Conservation (phyloP, 2,329 filamentous ascomycete species). For the Diplodia scrobiculata region DNA sequence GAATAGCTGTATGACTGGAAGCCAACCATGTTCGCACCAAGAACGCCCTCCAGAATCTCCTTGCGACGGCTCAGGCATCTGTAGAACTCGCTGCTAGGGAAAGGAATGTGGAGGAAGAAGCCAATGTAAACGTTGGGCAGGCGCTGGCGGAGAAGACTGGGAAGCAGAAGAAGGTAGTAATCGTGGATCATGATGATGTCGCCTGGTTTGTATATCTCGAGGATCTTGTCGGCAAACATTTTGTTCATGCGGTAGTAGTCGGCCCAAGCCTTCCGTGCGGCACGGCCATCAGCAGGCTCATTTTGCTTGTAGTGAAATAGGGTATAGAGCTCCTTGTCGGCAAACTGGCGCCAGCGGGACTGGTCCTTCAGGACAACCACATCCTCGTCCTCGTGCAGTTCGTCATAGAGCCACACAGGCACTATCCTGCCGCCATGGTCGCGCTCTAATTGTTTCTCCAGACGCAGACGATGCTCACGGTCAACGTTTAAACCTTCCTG, state of each 20-base stretch:
- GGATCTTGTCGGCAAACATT: slow-evolving; percentile 84
- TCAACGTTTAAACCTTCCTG: slow-evolving; percentile 72
- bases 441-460: slow-evolving; percentile 73
- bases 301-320: slow-evolving; percentile 96
- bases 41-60: slow-evolving; percentile 83
- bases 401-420: slow-evolving; percentile 86
- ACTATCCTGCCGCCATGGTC: slow-evolving; percentile 76
- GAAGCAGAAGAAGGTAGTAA: slow-evolving; percentile 88
- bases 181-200: slow-evolving; percentile 93
- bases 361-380: slow-evolving; percentile 76
- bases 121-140: slow-evolving; percentile 89
- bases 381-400: slow-evolving; percentile 69
- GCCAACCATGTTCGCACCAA: slow-evolving; percentile 89
- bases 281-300: slow-evolving; percentile 80
- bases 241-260: slow-evolving; percentile 94
- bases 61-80: slow-evolving; percentile 85
- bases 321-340: slow-evolving; percentile 87
- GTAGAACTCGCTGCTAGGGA: slow-evolving; percentile 94
- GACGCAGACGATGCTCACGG: slow-evolving; percentile 66
- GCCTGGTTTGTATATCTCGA: slow-evolving; percentile 86
- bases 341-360: slow-evolving; percentile 82
- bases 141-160: slow-evolving; percentile 82
- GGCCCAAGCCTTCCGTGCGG: slow-evolving; percentile 80
- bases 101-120: slow-evolving; percentile 92
- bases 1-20: slow-evolving; percentile 97